These are phyloP conservation scores for Xerocomus tenax DNA, from an alignment of 1,284 basidiomycete genomes.

Conservation along the genomic window DNA sequence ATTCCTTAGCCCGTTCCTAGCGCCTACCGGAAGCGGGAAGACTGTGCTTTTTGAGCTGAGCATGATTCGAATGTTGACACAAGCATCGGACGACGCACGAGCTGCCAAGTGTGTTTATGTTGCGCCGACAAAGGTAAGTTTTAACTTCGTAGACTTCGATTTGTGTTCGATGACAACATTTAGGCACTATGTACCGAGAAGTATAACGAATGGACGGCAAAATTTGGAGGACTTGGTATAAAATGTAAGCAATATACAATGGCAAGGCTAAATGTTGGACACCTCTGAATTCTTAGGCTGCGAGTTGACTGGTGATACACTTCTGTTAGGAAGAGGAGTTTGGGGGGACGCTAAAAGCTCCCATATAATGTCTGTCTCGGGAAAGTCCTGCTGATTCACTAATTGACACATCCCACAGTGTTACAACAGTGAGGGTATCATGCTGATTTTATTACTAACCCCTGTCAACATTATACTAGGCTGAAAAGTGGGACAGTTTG, in stretches of 20 bases:
- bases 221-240: conserved; percentile 68
- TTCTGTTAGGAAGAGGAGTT: conserved; percentile 47
- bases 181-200: conserved; percentile 86
- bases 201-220: conserved; percentile 73
- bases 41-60: conserved; percentile 90
- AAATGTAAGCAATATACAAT: conserved; percentile 47
- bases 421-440: conserved; percentile 57
- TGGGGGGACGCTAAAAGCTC: conserved; percentile 69
- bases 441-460: not conserved
- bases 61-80: conserved; percentile 68
- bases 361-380: conserved; percentile 57
- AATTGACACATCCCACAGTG: conserved; percentile 33
- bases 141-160: not conserved
- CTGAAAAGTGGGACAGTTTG: conserved; percentile 91
- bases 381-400: conserved; percentile 6
- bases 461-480: conserved; percentile 40
- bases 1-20: conserved; percentile 33
- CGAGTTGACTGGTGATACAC: conserved; percentile 88
- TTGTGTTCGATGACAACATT: not conserved
- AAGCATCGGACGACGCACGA: conserved; percentile 32
- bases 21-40: conserved; percentile 89
- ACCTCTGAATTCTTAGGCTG: conserved; percentile 44
- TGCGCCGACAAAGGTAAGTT: conserved; percentile 79
- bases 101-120: conserved; percentile 78
- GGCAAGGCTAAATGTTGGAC: not conserved